These are phyloP conservation scores for Agaricales sp. DNA, from an alignment of 1,284 basidiomycete species.

Conservation along the genomic window DNA sequence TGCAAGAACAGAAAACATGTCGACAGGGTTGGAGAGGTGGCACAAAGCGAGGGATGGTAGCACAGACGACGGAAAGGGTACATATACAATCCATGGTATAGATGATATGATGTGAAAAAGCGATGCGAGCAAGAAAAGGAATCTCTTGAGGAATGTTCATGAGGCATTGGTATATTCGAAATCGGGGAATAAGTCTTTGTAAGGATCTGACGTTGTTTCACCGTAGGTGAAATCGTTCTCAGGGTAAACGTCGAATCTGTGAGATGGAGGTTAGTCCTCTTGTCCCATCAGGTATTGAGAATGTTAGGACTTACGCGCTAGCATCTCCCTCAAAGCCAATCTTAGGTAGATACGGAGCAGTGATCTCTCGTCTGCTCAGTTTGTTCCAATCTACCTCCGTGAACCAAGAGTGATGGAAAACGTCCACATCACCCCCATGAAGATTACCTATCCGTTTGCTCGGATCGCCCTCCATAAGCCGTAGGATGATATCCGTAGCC, in stretches of 20 bases:
- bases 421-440: slow-evolving; percentile 86
- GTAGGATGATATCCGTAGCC: slow-evolving; percentile 84
- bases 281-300: slow-evolving; percentile 2
- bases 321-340: slow-evolving; percentile 82
- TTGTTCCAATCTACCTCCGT: slow-evolving; percentile 93
- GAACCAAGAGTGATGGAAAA: slow-evolving; percentile 97
- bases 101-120: too few relatives aligned
- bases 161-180: slow-evolving; percentile 64
- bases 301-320: slow-evolving; percentile 62
- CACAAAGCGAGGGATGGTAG: too few relatives aligned
- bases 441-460: slow-evolving; percentile 92
- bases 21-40: too few relatives aligned
- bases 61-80: too few relatives aligned
- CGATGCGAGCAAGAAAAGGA: too few relatives aligned
- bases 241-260: slow-evolving; percentile 66
- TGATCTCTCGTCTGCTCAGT: slow-evolving; percentile 79
- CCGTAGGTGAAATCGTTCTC: slow-evolving; percentile 66
- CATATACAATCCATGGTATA: too few relatives aligned
- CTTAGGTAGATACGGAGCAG: slow-evolving; percentile 91
- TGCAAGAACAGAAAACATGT: too few relatives aligned
- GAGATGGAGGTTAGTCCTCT: slow-evolving; percentile 8
- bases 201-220: slow-evolving; percentile 38
- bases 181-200: slow-evolving; percentile 50
- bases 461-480: slow-evolving; percentile 85
- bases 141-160: too few relatives aligned